phyloP scores from a whole-genome alignment of 257 asterid species.

The Capsicum baccatum region DNA sequence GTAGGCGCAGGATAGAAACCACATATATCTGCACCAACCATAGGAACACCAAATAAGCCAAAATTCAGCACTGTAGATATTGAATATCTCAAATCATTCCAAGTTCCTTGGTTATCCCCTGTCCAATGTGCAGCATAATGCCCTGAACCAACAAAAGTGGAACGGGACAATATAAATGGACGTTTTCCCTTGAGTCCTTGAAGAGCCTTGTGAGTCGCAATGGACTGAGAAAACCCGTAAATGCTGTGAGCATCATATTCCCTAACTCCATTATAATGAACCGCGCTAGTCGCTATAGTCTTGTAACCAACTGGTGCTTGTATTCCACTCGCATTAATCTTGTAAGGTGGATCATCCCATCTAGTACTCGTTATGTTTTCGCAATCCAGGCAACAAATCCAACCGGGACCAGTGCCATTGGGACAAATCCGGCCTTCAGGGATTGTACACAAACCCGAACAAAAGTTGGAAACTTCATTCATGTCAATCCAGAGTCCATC shows the following conservation, averaged over 20 bases:
- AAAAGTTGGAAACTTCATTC: constrained; percentile 90
- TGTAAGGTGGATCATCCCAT: constrained; percentile 80
- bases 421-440: constrained; percentile 72
- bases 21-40: constrained; percentile 98
- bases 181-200: constrained; percentile 58
- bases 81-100: constrained; percentile 80
- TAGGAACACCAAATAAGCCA: constrained; percentile 87
- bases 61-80: constrained; percentile 73
- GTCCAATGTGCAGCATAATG: constrained; percentile 96
- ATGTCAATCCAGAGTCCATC: constrained; percentile 97
- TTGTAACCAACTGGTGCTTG: constrained; percentile 48
- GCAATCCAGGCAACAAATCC: constrained; percentile 88
- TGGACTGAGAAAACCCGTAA: constrained; percentile 77
- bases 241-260: constrained; percentile 85
- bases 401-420: constrained; percentile 81
- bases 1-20: constrained; percentile 71
- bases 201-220: constrained; percentile 70
- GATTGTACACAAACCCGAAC: constrained; percentile 74
- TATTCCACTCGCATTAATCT: constrained; percentile 68
- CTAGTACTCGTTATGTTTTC: constrained; percentile 65
- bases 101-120: constrained; percentile 87
- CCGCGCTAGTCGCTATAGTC: constrained; percentile 71
- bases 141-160: constrained; percentile 90
- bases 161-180: constrained; percentile 86
- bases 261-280: constrained; percentile 60